These are phyloP conservation scores for Clarireedia paspali DNA, from an alignment of 2,329 filamentous ascomycete species.

Conservation along the genomic window DNA sequence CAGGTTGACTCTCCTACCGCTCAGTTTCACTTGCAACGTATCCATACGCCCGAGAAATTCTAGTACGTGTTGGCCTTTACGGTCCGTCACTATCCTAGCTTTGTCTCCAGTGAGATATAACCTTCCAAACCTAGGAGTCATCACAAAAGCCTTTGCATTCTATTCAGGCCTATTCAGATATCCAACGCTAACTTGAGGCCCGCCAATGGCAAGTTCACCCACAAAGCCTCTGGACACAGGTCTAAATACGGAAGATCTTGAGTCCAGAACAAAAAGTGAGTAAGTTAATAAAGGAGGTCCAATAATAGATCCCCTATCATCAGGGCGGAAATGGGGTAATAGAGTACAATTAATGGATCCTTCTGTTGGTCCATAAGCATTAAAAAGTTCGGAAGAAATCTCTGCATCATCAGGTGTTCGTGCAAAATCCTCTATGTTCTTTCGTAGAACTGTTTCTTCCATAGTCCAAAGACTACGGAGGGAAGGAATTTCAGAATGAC, in stretches of 20 bases:
- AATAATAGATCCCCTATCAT: not conserved
- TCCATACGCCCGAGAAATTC: conserved; percentile 55
- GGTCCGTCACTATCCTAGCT: conserved; percentile 44
- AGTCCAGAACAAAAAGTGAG: not conserved
- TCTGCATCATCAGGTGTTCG: not conserved
- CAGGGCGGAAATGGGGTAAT: not conserved
- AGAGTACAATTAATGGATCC: not conserved
- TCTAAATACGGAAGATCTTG: conserved; percentile 8
- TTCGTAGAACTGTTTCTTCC: not conserved
- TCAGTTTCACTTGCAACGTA: conserved; percentile 53
- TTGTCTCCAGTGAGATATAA: conserved; percentile 40
- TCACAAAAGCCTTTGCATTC: conserved; percentile 12
- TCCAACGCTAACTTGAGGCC: conserved; percentile 9
- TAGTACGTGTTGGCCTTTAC: conserved; percentile 35
- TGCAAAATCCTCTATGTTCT: conserved; percentile 3
- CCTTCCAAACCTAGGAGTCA: conserved; percentile 9
- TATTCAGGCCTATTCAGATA: conserved; percentile 10
- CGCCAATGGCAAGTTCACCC: conserved; percentile 13
- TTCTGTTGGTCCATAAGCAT: conserved; percentile 3
- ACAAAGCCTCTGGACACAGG: conserved; percentile 6
- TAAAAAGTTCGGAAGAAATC: not conserved
- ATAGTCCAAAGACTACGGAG: not conserved
- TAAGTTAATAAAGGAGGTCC: not conserved
- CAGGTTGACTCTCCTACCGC: conserved; percentile 56
- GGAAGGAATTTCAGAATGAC: not conserved